These are phyloP conservation scores for Hypoxylon intermedium DNA, from an alignment of 495 filamentous ascomycete genomes.

Conservation along the genomic window DNA sequence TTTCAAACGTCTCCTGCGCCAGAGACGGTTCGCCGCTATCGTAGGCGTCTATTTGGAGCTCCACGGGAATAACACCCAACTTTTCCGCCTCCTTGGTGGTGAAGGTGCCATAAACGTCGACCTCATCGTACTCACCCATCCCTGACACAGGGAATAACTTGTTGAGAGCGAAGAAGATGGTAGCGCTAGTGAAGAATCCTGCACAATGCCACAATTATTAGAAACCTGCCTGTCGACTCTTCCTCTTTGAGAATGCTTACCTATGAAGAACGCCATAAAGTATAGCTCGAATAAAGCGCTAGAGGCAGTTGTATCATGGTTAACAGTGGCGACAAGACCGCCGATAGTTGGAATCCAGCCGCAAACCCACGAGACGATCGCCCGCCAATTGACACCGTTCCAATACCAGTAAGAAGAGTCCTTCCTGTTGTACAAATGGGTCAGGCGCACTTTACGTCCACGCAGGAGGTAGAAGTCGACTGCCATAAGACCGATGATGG, in stretches of 20 bases:
- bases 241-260: constrained; percentile 14
- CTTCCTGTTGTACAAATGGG: constrained; percentile 38
- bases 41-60: constrained; percentile 22
- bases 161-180: constrained; percentile 42
- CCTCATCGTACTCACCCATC: constrained; percentile 40
- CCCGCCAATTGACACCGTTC: constrained; percentile 48
- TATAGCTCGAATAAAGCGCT: constrained; percentile 42
- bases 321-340: constrained; percentile 43
- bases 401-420: constrained; percentile 46
- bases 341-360: constrained; percentile 47
- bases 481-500: constrained; percentile 43
- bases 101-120: constrained; percentile 46
- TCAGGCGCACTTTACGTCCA: constrained; percentile 41
- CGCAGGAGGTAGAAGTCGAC: constrained; percentile 46
- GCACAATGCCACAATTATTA: neutral
- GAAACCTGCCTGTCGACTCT: neutral
- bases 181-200: constrained; percentile 47
- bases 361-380: constrained; percentile 43
- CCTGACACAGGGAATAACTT: constrained; percentile 42
- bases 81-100: constrained; percentile 41
- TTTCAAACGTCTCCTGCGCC: constrained; percentile 22
- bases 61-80: constrained; percentile 37
- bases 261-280: constrained; percentile 49
- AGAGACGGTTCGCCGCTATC: constrained; percentile 25
- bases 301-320: constrained; percentile 33